phyloP scores from a whole-genome alignment of 495 filamentous ascomycete species.

The Jackrogersella minutella region DNA sequence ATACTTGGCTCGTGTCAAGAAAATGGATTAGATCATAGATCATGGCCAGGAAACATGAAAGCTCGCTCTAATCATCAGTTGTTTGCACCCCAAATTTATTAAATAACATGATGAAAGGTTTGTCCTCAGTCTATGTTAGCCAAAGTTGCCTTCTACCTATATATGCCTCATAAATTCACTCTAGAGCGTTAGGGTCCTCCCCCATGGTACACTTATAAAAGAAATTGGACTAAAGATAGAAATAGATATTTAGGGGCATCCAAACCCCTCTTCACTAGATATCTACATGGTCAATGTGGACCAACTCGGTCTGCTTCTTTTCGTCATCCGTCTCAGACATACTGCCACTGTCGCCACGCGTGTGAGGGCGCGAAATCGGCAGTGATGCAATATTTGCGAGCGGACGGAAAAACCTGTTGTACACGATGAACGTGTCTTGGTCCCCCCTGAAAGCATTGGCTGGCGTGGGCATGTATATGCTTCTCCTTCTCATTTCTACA shows the following conservation, averaged over 20 bases:
- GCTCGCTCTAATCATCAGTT: neutral
- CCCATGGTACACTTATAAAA: neutral
- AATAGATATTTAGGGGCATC: neutral
- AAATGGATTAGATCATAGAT: no score
- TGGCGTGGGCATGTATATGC: slow-evolving; percentile 59
- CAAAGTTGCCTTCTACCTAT: neutral
- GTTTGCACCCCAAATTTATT: neutral
- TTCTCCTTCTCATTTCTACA: slow-evolving; percentile 57
- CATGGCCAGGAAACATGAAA: no score
- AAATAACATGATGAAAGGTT: neutral
- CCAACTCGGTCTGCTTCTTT: slow-evolving; percentile 8
- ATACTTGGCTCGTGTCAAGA: no score
- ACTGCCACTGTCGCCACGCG: slow-evolving; percentile 18
- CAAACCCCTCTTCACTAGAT: neutral
- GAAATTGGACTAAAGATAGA: neutral
- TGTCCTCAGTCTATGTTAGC: neutral
- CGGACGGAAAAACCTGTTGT: slow-evolving; percentile 64
- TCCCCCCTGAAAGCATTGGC: slow-evolving; percentile 57
- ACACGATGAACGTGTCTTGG: slow-evolving; percentile 55
- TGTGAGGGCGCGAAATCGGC: slow-evolving; percentile 29
- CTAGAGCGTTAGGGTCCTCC: neutral
- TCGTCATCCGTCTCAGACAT: slow-evolving; percentile 17
- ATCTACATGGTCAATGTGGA: neutral
- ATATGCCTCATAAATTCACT: slow-evolving; percentile 6
- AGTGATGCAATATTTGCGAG: slow-evolving; percentile 39